phyloP scores from a whole-genome alignment of 1,139 yeast genomes.

The Geotrichum siamense region DNA sequence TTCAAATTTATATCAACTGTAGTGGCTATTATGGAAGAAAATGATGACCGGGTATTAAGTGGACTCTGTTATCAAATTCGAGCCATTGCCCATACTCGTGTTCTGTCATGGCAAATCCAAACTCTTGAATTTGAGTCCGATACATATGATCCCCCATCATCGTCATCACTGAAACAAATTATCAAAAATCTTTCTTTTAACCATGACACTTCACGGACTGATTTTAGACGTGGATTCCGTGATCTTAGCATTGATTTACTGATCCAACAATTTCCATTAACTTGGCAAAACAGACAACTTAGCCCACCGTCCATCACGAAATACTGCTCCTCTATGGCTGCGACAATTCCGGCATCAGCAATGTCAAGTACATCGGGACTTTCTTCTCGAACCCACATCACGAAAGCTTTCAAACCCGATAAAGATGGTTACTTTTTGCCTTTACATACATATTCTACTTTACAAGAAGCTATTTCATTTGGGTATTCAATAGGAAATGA shows the following conservation, averaged over 20 bases:
- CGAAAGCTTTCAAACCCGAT: slow-evolving; percentile 31
- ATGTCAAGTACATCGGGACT: slow-evolving; percentile 3
- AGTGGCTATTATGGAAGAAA: slow-evolving; percentile 24
- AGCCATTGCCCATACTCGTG: slow-evolving; percentile 33
- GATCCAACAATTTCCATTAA: slow-evolving; percentile 28
- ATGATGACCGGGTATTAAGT: slow-evolving; percentile 20
- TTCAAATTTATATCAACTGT: slow-evolving; percentile 30
- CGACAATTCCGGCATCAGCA: no score
- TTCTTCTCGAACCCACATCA: slow-evolving; percentile 21
- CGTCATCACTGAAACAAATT: slow-evolving; percentile 8
- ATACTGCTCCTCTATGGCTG: no score
- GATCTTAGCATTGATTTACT: slow-evolving; percentile 28
- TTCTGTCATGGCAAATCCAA: slow-evolving; percentile 22
- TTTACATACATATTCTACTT: slow-evolving; percentile 33
- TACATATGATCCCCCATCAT: not conserved
- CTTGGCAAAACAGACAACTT: slow-evolving; percentile 27
- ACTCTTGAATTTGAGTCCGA: slow-evolving; percentile 3
- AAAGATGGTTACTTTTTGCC: slow-evolving; percentile 35
- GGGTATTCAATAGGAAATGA: slow-evolving; percentile 32
- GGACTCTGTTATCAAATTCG: slow-evolving; percentile 35
- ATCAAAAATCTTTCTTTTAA: slow-evolving; percentile 2
- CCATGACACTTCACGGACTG: slow-evolving; percentile 26
- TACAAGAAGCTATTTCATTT: slow-evolving; percentile 39
- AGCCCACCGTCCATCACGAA: no score
- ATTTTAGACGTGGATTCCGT: slow-evolving; percentile 32